A percentile compares a stretch with the other conserved stretches of the same genome.
These are phyloP conservation scores for Hymenoscyphus repandus DNA, from an alignment of 2,329 filamentous ascomycete species.

Conservation along the genomic window DNA sequence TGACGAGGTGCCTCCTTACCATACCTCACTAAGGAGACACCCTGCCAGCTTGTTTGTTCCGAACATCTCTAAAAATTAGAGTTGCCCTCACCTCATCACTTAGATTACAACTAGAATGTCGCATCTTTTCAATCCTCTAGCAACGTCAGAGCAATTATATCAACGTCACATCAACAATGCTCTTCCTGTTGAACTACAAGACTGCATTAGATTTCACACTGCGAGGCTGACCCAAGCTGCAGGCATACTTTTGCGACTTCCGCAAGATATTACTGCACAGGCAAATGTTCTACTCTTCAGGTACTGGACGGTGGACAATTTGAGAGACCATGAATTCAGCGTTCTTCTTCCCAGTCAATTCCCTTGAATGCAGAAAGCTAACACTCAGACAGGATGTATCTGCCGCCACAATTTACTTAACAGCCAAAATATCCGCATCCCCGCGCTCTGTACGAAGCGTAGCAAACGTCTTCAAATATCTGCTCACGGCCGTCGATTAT, in stretches of 20 bases:
- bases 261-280: conserved; percentile 80
- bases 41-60: too few relatives aligned
- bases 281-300: conserved; percentile 77
- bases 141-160: conserved; percentile 65
- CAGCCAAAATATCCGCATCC: conserved; percentile 73
- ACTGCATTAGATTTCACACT: conserved; percentile 65
- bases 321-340: conserved; percentile 51
- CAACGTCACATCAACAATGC: conserved; percentile 48
- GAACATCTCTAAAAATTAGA: too few relatives aligned
- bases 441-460: conserved; percentile 75
- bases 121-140: conserved; percentile 66
- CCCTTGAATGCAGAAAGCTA: conserved; percentile 16
- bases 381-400: conserved; percentile 61
- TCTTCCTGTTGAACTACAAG: conserved; percentile 64
- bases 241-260: conserved; percentile 74
- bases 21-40: too few relatives aligned
- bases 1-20: too few relatives aligned
- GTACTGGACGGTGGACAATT: conserved; percentile 62
- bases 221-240: conserved; percentile 72
- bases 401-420: conserved; percentile 74
- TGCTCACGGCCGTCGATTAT: conserved; percentile 55
- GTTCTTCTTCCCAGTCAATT: conserved; percentile 14
- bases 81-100: too few relatives aligned
- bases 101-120: conserved; percentile 43
- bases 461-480: conserved; percentile 78